Conservation (phyloP, 2,329 filamentous ascomycete species). For the Aspergillus novoparasiticus region DNA sequence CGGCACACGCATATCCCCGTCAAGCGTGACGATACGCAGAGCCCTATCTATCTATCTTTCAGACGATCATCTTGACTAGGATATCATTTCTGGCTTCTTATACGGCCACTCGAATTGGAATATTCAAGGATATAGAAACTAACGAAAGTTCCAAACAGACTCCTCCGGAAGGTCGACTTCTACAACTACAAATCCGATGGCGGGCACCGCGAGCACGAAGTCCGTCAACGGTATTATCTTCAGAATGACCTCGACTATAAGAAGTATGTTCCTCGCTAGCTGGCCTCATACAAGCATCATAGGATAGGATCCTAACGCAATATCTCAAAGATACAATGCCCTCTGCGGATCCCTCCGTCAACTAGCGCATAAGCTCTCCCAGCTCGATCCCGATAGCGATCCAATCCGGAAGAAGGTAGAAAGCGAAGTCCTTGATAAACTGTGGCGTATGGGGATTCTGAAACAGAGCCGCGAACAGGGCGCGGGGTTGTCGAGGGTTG, state of each 20-base stretch:
- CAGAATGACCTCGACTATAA: constrained; percentile 86
- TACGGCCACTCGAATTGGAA: too few relatives aligned
- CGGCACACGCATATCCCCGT: too few relatives aligned
- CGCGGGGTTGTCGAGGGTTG: constrained; percentile 69
- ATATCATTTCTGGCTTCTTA: too few relatives aligned
- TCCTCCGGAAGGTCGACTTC: constrained; percentile 90
- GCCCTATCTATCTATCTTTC: too few relatives aligned
- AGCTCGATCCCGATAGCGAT: constrained; percentile 76
- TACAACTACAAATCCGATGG: constrained; percentile 89
- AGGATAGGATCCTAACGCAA: neutral
- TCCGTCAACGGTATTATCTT: constrained; percentile 86
- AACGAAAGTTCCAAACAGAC: constrained; percentile 39
- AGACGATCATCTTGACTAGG: too few relatives aligned
- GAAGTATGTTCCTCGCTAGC: constrained; percentile 46
- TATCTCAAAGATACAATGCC: constrained; percentile 41
- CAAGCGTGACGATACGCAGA: too few relatives aligned
- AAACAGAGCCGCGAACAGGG: constrained; percentile 74
- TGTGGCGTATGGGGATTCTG: constrained; percentile 89
- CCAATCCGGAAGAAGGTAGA: constrained; percentile 81
- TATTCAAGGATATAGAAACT: neutral
- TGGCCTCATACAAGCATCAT: too few relatives aligned
- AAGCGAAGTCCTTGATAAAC: constrained; percentile 82
- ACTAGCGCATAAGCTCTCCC: constrained; percentile 82
- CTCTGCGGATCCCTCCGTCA: constrained; percentile 82
- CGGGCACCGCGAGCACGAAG: constrained; percentile 77